Conservation (phyloP, 73 alveolate species). For the Tetrahymena borealis region DNA sequence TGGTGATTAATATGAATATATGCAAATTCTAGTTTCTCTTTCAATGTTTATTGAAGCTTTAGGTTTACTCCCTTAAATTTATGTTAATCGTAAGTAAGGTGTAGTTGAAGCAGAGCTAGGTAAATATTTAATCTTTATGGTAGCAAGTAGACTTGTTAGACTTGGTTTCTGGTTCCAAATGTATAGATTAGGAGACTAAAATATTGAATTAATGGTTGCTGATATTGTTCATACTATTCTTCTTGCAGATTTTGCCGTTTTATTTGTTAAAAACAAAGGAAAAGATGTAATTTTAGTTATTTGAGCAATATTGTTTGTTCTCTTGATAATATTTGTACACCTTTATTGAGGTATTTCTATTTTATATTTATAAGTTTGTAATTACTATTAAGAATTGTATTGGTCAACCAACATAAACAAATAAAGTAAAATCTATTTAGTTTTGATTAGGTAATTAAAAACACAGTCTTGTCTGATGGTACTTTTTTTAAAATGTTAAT, state of each 20-base stretch:
- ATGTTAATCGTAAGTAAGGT: constrained; percentile 7
- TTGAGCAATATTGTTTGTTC: no score
- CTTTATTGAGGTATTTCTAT: no score
- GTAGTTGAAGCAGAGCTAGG: constrained; percentile 19
- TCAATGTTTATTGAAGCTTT: constrained; percentile 37
- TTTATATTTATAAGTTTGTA: no score
- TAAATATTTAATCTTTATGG: constrained; percentile 27
- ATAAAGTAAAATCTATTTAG: no score
- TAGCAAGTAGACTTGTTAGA: constrained; percentile 14
- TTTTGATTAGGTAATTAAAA: no score
- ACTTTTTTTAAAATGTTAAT: no score
- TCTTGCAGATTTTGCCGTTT: constrained; percentile 8
- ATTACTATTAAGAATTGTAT: no score
- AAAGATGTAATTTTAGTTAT: constrained; percentile 24
- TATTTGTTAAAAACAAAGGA: constrained; percentile 9
- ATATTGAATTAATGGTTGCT: constrained; percentile 24
- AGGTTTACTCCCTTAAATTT: constrained; percentile 34
- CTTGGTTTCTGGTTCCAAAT: constrained; percentile 17
- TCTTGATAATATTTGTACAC: no score
- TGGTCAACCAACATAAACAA: no score
- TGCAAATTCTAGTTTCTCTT: constrained; percentile 27
- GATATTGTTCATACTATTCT: constrained; percentile 27
- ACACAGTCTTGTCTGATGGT: no score
- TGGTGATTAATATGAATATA: constrained; percentile 17
- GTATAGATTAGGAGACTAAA: constrained; percentile 19